phyloP scores from a whole-genome alignment of 768 basidiomycete genomes.

The Naganishia kalamii region DNA sequence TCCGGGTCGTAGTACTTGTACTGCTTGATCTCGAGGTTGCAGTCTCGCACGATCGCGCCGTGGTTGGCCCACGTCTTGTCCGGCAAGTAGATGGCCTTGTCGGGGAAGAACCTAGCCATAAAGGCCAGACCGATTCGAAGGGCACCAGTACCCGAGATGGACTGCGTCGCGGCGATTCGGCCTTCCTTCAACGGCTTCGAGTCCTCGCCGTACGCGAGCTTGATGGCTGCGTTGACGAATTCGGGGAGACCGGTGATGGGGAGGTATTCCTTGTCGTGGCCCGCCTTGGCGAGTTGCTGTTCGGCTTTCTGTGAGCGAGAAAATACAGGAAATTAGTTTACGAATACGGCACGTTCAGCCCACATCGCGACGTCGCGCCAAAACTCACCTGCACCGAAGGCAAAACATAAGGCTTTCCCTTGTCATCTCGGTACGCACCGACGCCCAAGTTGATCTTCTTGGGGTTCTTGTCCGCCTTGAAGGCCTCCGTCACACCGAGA shows the following conservation, averaged over 20 bases:
- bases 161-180: conserved; percentile 71
- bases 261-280: conserved; percentile 90
- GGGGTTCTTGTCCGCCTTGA: conserved; percentile 86
- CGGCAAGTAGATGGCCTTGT: conserved; percentile 73
- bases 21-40: conserved; percentile 74
- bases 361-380: background rate
- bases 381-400: conserved; percentile 73
- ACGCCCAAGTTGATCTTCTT: conserved; percentile 97
- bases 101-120: conserved; percentile 51
- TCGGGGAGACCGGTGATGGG: conserved; percentile 84
- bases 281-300: conserved; percentile 58
- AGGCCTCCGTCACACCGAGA: conserved; percentile 71
- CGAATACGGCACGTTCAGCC: background rate
- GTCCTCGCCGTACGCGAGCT: conserved; percentile 79
- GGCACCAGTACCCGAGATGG: conserved; percentile 96
- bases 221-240: conserved; percentile 78
- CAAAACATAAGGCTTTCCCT: conserved; percentile 91
- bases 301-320: conserved; percentile 25
- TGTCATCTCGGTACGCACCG: conserved; percentile 73
- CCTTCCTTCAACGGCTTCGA: conserved; percentile 63
- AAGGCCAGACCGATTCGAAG: conserved; percentile 92
- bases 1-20: conserved; percentile 77
- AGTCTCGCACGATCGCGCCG: conserved; percentile 80
- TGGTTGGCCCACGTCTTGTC: conserved; percentile 96
- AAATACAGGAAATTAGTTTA: background rate